Base-by-base conservation (phyloP, 148 eudicot species). In the Fagopyrum tataricum region DNA sequence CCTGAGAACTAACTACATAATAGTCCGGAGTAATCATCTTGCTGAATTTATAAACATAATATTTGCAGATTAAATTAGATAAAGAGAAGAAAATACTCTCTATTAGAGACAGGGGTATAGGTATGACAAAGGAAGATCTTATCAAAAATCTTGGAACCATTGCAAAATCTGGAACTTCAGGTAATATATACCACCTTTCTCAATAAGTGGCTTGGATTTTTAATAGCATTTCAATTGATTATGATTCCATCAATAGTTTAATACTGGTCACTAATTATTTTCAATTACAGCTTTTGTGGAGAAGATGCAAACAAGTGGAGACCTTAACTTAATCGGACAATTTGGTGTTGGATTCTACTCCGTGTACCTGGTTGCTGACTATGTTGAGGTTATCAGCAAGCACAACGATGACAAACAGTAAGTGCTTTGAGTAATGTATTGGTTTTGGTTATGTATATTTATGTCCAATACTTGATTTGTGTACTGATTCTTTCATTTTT, bases 331-430 rank as follows among this genome's bases (percentile, higher is more conserved):
- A 42, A 94, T 94, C 75, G 98, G 98, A 26, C 98, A 94, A 74
- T 94, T 94, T 79, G 98, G 98, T 81, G 98, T 94, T 77, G 98
- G 98, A 48, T 94, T 94, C 79, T 94, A 94, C 82, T 94, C 98
- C 0, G 98, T 94, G 37, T 94, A 94, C 79, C 98, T 94, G 75
- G 97, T 94, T 75, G 97, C 98, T 40, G 98, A 94, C 81, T 94
- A 94, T 74, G 98, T 94, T 41, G 98, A 94, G 86, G 98, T 94
- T 66, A 87, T 94, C 72, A 94, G 98, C 93, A 94, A 94, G 79
- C 87, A 90, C 78, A 94, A 94, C 48, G 98, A 94, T 71, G 98
- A 94, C 84, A 88, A 88, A 85, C 98, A 94, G 98, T 94, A 81
- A 76, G 91, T 18, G 7, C 72, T 61, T 61, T 31, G 9, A 61